Evolutionary conservation across 2,329 filamentous ascomycete species (phyloP).

Genomic region (Colletotrichum cordylinicola): DNA sequence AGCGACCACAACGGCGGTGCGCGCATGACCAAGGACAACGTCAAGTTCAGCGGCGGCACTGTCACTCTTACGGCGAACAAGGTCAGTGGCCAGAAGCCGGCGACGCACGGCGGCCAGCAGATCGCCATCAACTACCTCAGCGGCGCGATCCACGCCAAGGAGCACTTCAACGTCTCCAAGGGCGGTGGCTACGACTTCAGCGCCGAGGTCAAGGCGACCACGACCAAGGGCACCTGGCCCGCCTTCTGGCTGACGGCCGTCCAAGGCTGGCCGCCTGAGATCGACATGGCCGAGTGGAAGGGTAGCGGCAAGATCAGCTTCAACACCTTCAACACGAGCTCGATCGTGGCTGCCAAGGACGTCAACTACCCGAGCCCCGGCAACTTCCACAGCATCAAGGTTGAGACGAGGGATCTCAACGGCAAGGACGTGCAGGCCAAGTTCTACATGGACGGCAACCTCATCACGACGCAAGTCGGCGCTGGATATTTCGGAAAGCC

Average conservation of each 20-base stretch:
- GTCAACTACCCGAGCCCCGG: conserved; percentile 51
- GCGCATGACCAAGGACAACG: conserved; percentile 55
- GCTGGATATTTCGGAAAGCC: conserved; percentile 53
- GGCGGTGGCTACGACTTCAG: conserved; percentile 47
- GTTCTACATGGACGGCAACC: conserved; percentile 58
- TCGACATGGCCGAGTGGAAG: conserved; percentile 68
- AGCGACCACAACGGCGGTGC: conserved; percentile 63
- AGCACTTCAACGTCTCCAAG: conserved; percentile 41
- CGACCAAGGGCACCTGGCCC: conserved; percentile 56
- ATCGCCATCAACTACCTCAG: conserved; percentile 59
- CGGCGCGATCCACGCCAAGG: conserved; percentile 46
- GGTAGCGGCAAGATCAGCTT: conserved; percentile 61
- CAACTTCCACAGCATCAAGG: conserved; percentile 55
- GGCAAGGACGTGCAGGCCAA: conserved; percentile 56
- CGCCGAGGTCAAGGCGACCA: conserved; percentile 45
- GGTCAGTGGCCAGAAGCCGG: conserved; percentile 44
- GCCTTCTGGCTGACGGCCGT: conserved; percentile 65
- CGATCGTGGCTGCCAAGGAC: conserved; percentile 50
- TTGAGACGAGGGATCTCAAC: conserved; percentile 56
- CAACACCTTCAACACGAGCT: conserved; percentile 59
- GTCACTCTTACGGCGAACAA: conserved; percentile 54
- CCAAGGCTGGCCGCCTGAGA: conserved; percentile 62
- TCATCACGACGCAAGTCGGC: conserved; percentile 56
- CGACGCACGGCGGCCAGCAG: conserved; percentile 39
- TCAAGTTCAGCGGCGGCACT: conserved; percentile 43